phyloP scores from a whole-genome alignment of 176 grass and related monocot species.

The Stipa capillata region DNA sequence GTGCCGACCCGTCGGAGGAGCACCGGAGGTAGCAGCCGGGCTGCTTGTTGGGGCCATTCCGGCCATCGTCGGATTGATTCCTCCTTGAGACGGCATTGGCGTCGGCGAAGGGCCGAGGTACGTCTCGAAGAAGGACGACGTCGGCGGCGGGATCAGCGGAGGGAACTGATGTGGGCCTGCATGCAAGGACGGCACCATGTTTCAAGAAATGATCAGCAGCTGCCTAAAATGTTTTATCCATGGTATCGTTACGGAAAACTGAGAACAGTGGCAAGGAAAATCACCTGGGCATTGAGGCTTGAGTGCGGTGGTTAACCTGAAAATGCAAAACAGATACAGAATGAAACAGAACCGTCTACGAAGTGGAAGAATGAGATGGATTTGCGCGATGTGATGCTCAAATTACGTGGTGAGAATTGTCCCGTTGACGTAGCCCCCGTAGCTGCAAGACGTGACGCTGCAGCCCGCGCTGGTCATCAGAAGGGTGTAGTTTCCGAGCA shows the following conservation, averaged over 20 bases:
- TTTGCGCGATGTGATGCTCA: neutral
- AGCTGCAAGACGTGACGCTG: conserved; percentile 74
- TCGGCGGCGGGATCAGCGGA: conserved; percentile 52
- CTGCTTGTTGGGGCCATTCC: conserved; percentile 23
- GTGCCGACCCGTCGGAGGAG: neutral
- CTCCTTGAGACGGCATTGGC: conserved; percentile 41
- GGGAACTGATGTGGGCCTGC: conserved; percentile 57
- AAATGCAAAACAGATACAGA: neutral
- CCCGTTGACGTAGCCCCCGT: conserved; percentile 69
- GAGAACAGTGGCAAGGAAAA: neutral
- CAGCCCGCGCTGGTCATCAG: conserved; percentile 58
- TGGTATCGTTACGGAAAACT: neutral
- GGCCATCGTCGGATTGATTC: conserved; percentile 11
- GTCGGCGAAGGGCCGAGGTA: conserved; percentile 53
- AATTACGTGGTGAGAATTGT: conserved; percentile 56
- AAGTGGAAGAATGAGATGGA: neutral
- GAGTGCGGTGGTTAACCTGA: conserved; percentile 52
- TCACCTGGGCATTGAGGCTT: conserved; percentile 76
- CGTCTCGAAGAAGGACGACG: conserved; percentile 46
- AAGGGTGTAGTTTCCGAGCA: conserved; percentile 62
- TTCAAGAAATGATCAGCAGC: neutral
- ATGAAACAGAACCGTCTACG: neutral
- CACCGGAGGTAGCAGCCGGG: neutral
- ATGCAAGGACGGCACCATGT: neutral
- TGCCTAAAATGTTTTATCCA: too few species aligned